A percentile compares a stretch with the other conserved stretches of the same genome.
These are phyloP conservation scores for Arthrobotrys musiformis DNA, from an alignment of 2,329 filamentous ascomycete species.

Conservation along the genomic window DNA sequence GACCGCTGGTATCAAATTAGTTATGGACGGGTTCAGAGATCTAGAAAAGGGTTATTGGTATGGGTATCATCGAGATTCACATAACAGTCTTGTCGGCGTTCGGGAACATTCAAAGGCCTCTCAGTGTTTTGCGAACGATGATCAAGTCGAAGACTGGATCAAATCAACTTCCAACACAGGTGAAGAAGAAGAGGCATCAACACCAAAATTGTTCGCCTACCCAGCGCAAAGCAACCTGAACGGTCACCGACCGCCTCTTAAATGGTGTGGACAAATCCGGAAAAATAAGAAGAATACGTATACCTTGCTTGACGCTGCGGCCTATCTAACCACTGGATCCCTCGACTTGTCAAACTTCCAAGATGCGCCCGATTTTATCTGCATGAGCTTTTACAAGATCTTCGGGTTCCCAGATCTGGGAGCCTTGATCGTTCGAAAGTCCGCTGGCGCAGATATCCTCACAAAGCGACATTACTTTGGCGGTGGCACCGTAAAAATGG, in stretches of 20 bases:
- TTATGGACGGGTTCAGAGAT: slow-evolving; percentile 79
- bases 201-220: slow-evolving; percentile 64
- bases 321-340: slow-evolving; percentile 72
- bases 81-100: slow-evolving; percentile 87
- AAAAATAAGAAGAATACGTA: slow-evolving; percentile 54
- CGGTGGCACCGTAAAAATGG: slow-evolving; percentile 74
- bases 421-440: slow-evolving; percentile 69
- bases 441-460: slow-evolving; percentile 68
- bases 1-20: slow-evolving; percentile 88
- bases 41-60: slow-evolving; percentile 77
- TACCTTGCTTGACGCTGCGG: slow-evolving; percentile 72
- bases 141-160: slow-evolving; percentile 64
- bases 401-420: slow-evolving; percentile 75
- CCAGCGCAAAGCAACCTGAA: slow-evolving; percentile 66
- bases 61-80: slow-evolving; percentile 82
- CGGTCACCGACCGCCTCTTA: slow-evolving; percentile 64
- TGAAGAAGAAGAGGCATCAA: background rate
- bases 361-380: slow-evolving; percentile 71
- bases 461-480: slow-evolving; percentile 73
- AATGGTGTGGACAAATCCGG: slow-evolving; percentile 56
- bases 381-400: slow-evolving; percentile 74
- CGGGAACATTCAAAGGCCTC: slow-evolving; percentile 64
- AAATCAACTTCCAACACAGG: background rate
- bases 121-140: slow-evolving; percentile 63
- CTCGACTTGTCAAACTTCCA: slow-evolving; percentile 68